Conservation (phyloP, 192 early-diverging fungal genomes). For the Coemansia sp. region DNA sequence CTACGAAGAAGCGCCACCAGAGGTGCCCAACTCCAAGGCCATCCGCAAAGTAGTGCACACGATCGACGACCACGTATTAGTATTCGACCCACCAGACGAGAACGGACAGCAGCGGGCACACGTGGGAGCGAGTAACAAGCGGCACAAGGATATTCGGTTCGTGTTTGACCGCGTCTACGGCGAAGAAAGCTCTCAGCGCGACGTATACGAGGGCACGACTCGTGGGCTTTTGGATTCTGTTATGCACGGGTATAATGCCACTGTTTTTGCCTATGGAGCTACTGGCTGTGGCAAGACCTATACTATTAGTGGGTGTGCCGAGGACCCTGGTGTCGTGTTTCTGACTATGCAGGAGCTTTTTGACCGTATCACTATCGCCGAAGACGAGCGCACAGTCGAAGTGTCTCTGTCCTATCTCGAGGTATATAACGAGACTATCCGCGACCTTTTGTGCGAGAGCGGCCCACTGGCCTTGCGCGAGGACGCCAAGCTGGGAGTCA, state of each 20-base stretch:
- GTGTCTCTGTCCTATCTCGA: conserved; percentile 85
- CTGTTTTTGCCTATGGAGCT: conserved; percentile 88
- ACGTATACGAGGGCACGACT: conserved; percentile 73
- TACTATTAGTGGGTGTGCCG: conserved; percentile 71
- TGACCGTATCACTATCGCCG: conserved; percentile 38
- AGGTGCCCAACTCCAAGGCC: conserved; percentile 7
- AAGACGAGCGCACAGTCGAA: conserved; percentile 68
- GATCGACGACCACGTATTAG: conserved; percentile 68
- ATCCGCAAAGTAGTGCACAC: conserved; percentile 64
- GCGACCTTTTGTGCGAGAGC: conserved; percentile 72
- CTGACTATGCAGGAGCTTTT: conserved; percentile 70
- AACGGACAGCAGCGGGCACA: conserved; percentile 47
- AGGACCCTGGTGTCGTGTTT: conserved; percentile 71
- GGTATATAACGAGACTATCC: conserved; percentile 95
- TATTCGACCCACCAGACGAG: conserved; percentile 76
- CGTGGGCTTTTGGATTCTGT: conserved; percentile 69
- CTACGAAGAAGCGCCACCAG: conserved; percentile 35
- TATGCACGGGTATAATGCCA: conserved; percentile 82
- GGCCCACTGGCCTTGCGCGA: conserved; percentile 71
- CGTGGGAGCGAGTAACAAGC: conserved; percentile 60
- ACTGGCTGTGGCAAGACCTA: conserved; percentile 90
- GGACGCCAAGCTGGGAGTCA: conserved; percentile 66
- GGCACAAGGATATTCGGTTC: conserved; percentile 72
- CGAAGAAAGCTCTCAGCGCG: conserved; percentile 68
- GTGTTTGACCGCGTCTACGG: conserved; percentile 80